Evolutionary conservation across 441 rosid species (phyloP), one percentile per base, ranked within the genome.

Genomic region (Flueggea neowawraea): DNA sequence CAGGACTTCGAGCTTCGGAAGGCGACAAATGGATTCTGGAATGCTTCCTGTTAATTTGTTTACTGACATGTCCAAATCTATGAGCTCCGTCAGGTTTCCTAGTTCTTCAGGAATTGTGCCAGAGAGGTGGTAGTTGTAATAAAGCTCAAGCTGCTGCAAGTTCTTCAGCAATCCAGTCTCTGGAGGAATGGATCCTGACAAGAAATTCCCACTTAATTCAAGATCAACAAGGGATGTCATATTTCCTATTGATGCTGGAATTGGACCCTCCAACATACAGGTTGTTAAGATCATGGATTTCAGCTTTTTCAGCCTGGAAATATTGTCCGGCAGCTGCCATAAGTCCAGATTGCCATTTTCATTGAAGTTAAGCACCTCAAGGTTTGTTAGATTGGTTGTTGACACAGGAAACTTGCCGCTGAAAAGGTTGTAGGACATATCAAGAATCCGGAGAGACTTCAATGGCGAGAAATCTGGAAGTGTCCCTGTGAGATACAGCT

Each of bases 1-100:
- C 71, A 94, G 69, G 60, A 75, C 90, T 74, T 71, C 71, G 22
- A 94, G 97, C 70, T 83, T 84, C 0, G 97, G 96, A 58, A 94
- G 95, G 69, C 81, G 80, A 62, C 89, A 86, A 39, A 94, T 59
- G 0, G 91, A 87, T 63, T 82, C 91, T 15, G 96, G 97, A 64
- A 94, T 86, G 44, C 54, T 77, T 48, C 97, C 95, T 4, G 87
- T 89, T 60, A 90, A 76, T 62, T 70, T 73, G 61, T 82, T 91
- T 60, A 94, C 99, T 4, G 97, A 94, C 68, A 94, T 84, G 84
- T 94, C 99, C 68, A 91, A 67, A 60, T 94, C 96, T 31, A 57
- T 65, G 12, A 90, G 94, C 82, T 94, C 89, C 45, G 88, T 87
- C 79, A 94, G 77, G 60, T 94, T 89, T 53, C 99, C 99, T 17